Evolutionary conservation across 768 basidiomycete species (phyloP), one percentile per base, ranked within the genome.

Genomic region (Suillus plorans): DNA sequence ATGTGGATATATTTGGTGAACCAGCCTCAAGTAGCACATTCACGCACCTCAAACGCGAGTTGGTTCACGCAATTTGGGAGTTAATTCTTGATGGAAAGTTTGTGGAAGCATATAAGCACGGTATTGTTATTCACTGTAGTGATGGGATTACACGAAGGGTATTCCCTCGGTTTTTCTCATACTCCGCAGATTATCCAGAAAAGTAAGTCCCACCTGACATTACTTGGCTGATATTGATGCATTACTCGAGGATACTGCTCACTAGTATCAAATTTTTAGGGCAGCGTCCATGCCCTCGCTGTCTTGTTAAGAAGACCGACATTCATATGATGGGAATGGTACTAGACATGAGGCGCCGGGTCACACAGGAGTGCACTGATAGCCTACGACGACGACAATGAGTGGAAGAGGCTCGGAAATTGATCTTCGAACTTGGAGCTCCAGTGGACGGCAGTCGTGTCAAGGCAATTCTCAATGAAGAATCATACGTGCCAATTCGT

Each of bases 171-270:
- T 65, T 72, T 34, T 72, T 72, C 36, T 67, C 67, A 2, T 73
- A 73, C 37, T 67, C 69, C 3, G 72, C 67, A 14, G 72, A 73
- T 63, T 73, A 72, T 60, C 72, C 70, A 0, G 72, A 73, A 57
- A 63, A 63, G 62, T 63, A n/a, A 44, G 52, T 49, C 34, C 13
- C n/a, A 28, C 31, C 61, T 61, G 36, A 49, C 63, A 41, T 20
- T 28, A 20, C 20, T 39, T 13, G 22, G 9, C 25, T 62, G n/a
- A 56, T 10, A 52, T 66, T 60, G 22, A 58, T 55, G 16, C 16
- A 7, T 56, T 62, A 28, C 28, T 55, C 31, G 9, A 63, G 62
- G 44, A 63, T 71, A 3, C 65, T 75, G 2, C 47, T 74, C 6
- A 69, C 68, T 12, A 71, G 67, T 1, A 69, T 75, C 50, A 69